These are phyloP conservation scores for Jamesozyma piceae DNA, from an alignment of 805 yeast species.

Conservation along the genomic window DNA sequence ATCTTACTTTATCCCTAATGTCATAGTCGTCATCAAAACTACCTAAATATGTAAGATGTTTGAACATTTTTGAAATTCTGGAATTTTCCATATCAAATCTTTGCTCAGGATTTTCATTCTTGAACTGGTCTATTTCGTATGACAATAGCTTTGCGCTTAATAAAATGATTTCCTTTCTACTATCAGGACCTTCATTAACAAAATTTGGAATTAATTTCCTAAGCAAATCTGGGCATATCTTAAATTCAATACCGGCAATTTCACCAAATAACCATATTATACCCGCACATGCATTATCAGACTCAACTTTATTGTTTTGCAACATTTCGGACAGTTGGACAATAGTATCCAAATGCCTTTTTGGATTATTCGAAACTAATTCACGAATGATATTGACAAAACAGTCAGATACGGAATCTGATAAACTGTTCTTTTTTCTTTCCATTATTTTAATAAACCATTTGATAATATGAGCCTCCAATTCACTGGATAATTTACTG, in stretches of 20 bases:
- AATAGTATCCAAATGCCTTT: constrained; percentile 45
- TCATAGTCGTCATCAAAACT: constrained; percentile 69
- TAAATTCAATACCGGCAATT: constrained; percentile 39
- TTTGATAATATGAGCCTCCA: constrained; percentile 46
- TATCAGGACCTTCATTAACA: constrained; percentile 44
- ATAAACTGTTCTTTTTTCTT: constrained; percentile 6
- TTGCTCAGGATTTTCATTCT: constrained; percentile 10
- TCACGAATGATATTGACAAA: constrained; percentile 63
- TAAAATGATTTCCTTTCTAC: constrained; percentile 61
- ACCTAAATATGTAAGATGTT: constrained; percentile 51
- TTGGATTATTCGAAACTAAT: constrained; percentile 55
- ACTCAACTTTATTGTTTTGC: constrained; percentile 17
- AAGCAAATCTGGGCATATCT: constrained; percentile 67
- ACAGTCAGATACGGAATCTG: constrained; percentile 43
- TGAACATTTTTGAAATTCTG: constrained; percentile 44
- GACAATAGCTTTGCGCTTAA: constrained; percentile 67
- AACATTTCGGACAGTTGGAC: constrained; percentile 38
- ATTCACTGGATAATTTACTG: constrained; percentile 39
- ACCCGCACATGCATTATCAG: constrained; percentile 60
- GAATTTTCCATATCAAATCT: constrained; percentile 29
- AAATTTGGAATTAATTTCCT: constrained; percentile 48
- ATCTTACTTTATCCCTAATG: constrained; percentile 76
- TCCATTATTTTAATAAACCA: constrained; percentile 54
- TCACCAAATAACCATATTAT: constrained; percentile 91
- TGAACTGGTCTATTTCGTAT: constrained; percentile 38